Evolutionary conservation across 176 grass and related monocot genomes (phyloP).

Genomic region (Thinopyrum elongatum): DNA sequence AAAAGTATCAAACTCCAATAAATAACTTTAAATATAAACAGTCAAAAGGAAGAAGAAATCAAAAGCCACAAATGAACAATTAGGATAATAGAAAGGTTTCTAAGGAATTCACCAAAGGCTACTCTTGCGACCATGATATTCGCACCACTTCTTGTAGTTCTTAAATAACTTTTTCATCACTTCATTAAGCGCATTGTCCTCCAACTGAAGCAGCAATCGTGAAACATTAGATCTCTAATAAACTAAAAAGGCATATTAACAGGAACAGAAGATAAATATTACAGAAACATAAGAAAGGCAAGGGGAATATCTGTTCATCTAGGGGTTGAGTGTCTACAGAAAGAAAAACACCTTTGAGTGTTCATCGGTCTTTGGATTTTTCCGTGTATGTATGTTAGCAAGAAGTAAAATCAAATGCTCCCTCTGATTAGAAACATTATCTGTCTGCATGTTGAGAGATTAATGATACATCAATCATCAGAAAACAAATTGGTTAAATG

Average conservation of each 20-base stretch:
- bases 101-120: constrained; percentile 75
- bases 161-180: constrained; percentile 98
- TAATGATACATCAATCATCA: constrained; percentile 29
- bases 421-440: constrained; percentile 94
- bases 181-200: constrained; percentile 62
- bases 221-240: constrained; percentile 3
- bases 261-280: neutral
- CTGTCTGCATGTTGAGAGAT: constrained; percentile 65
- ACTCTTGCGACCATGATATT: constrained; percentile 76
- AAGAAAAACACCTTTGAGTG: constrained; percentile 64
- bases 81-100: neutral
- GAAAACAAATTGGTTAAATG: constrained; percentile 22
- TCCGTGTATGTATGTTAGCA: constrained; percentile 82
- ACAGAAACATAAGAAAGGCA: constrained; percentile 13
- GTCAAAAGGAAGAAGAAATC: neutral
- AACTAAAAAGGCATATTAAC: constrained; percentile 29
- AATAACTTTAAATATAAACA: neutral
- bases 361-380: constrained; percentile 55
- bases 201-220: constrained; percentile 51
- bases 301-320: neutral
- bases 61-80: constrained; percentile 13
- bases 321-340: constrained; percentile 17
- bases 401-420: constrained; percentile 96
- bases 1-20: neutral
- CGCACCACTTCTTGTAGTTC: constrained; percentile 95